Conservation (phyloP, 306 rosid genomes). For the Abrus precatorius region DNA sequence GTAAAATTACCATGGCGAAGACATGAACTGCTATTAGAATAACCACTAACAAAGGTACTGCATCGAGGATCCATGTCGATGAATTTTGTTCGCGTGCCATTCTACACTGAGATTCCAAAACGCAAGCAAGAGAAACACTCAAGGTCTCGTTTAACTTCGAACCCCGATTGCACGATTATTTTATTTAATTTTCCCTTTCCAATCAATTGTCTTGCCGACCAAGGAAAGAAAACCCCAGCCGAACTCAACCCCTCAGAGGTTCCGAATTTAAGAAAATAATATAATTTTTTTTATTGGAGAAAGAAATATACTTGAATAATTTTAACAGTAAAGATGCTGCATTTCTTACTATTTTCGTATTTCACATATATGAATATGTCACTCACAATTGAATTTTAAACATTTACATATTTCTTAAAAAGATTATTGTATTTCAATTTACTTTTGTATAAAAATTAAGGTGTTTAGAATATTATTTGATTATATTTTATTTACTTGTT, state of each 20-base stretch:
- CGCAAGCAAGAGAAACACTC: neutral
- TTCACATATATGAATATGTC: no score
- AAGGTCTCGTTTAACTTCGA: conserved; percentile 12
- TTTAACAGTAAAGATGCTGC: no score
- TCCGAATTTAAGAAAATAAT: no score
- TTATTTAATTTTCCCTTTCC: neutral
- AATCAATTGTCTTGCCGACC: neutral
- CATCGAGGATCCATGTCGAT: conserved; percentile 65
- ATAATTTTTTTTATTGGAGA: no score
- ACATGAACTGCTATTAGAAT: conserved; percentile 80
- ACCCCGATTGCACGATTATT: neutral
- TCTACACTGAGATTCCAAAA: conserved; percentile 15
- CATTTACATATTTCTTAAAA: no score
- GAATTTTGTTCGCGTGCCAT: conserved; percentile 66
- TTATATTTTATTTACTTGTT: no score
- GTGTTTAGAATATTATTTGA: no score
- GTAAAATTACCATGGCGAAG: conserved; percentile 70
- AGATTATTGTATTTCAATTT: no score
- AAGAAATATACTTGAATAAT: no score
- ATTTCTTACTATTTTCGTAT: no score
- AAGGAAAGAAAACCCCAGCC: neutral
- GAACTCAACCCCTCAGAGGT: neutral
- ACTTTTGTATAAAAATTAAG: no score
- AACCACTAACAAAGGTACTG: conserved; percentile 64
- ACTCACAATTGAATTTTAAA: no score